A percentile compares a stretch with the other conserved stretches of the same genome.
Evolutionary conservation across 495 filamentous ascomycete genomes (phyloP).

Genomic region (Trichoderma virens): DNA sequence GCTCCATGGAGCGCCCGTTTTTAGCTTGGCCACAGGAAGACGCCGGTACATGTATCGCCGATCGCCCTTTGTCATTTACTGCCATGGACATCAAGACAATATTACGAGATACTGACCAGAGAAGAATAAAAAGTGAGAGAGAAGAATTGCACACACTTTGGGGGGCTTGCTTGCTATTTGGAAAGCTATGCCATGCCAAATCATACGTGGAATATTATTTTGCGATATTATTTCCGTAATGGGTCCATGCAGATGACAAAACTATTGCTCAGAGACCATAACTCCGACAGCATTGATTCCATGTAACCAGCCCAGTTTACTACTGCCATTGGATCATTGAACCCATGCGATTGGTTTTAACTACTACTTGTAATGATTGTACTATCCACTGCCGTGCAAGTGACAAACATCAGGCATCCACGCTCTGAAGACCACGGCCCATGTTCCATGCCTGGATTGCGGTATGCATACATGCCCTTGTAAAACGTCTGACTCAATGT

Average conservation of each 20-base stretch:
- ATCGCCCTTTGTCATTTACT: neutral
- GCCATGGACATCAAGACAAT: neutral
- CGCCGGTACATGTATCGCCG: neutral
- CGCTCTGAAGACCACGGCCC: neutral
- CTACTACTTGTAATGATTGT: neutral
- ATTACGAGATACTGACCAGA: neutral
- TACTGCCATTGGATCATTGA: too few relatives aligned
- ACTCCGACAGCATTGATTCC: neutral
- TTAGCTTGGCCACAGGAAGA: neutral
- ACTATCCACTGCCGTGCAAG: neutral
- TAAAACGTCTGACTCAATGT: neutral
- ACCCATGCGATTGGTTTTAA: neutral
- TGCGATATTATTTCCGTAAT: neutral
- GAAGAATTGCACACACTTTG: neutral
- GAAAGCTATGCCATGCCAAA: neutral
- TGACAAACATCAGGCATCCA: slow-evolving; percentile 1
- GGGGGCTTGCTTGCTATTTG: neutral
- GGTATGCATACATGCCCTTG: slow-evolving; percentile 9
- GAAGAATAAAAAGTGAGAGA: neutral
- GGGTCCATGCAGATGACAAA: neutral
- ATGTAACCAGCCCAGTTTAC: neutral
- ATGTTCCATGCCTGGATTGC: slow-evolving; percentile 4
- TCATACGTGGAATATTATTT: slow-evolving; percentile 7
- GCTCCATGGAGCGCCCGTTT: neutral
- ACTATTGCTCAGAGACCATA: neutral